A percentile compares a stretch with the other conserved stretches of the same genome.
These are phyloP conservation scores for Digitaria exilis DNA, from an alignment of 202 grass and related monocot genomes.

Conservation along the genomic window DNA sequence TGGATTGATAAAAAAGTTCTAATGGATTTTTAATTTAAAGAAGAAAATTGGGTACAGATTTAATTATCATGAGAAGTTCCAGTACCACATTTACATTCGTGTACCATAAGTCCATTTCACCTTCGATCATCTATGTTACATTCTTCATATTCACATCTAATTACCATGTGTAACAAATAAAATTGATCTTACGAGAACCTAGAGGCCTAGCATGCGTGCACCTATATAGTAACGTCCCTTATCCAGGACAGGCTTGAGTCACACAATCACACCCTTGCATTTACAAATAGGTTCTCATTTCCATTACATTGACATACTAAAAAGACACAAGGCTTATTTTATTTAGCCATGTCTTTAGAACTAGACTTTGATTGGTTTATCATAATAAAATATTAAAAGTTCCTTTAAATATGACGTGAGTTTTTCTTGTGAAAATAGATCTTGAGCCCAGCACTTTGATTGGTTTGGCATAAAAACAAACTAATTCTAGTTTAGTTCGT, in stretches of 20 bases:
- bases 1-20: not conserved
- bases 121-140: not conserved
- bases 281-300: not conserved
- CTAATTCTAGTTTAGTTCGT: no score
- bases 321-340: no score
- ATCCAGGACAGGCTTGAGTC: not conserved
- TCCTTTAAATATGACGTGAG: no score
- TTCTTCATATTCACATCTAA: not conserved
- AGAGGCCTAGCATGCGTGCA: not conserved
- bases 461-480: no score
- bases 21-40: not conserved
- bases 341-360: no score
- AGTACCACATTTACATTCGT: no score
- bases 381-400: no score
- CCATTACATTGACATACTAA: no score
- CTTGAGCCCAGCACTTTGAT: no score
- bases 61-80: not conserved
- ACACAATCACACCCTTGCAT: not conserved
- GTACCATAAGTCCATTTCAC: not conserved
- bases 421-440: no score
- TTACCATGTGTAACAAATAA: not conserved
- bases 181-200: not conserved
- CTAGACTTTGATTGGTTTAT: no score
- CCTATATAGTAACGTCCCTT: not conserved
- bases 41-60: not conserved